phyloP scores from a whole-genome alignment of 768 basidiomycete genomes.

The Russula abietina region DNA sequence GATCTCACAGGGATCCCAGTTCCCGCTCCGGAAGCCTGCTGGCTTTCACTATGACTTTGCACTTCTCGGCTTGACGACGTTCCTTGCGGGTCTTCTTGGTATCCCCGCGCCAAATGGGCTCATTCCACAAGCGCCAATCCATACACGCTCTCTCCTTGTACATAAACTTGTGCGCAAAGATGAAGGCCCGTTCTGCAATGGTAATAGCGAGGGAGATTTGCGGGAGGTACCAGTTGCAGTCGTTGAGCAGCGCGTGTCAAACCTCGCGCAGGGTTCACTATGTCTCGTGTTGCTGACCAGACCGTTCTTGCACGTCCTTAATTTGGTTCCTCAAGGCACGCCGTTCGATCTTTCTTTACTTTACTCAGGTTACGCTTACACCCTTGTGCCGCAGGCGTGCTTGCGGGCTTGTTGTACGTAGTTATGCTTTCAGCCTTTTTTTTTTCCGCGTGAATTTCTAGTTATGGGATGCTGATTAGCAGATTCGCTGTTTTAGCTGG shows the following conservation, averaged over 20 bases:
- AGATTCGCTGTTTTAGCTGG: constrained; percentile 49
- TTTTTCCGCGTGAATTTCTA: neutral
- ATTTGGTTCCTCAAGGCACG: constrained; percentile 59
- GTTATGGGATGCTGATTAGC: neutral
- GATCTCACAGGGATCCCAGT: constrained; percentile 87
- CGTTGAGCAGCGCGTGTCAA: constrained; percentile 91
- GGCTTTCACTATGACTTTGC: constrained; percentile 88
- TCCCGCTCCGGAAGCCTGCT: constrained; percentile 85
- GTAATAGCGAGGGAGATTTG: constrained; percentile 12
- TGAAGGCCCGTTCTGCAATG: constrained; percentile 35
- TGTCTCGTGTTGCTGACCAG: constrained; percentile 75
- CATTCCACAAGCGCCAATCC: constrained; percentile 88
- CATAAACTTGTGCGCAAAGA: constrained; percentile 45
- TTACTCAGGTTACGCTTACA: neutral
- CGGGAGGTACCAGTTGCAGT: constrained; percentile 62
- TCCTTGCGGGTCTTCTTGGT: constrained; percentile 81
- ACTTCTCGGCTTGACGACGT: constrained; percentile 83
- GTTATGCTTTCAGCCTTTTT: too few relatives aligned
- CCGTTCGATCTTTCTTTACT: constrained; percentile 31
- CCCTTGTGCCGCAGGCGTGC: constrained; percentile 42
- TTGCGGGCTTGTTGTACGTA: constrained; percentile 81
- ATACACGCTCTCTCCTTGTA: constrained; percentile 74
- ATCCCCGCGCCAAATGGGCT: constrained; percentile 83
- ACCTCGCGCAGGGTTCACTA: constrained; percentile 75
- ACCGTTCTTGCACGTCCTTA: constrained; percentile 75